Evolutionary conservation across 352 stramenopile genomes (phyloP).

Genomic region (Phytophthora pseudosyringae): DNA sequence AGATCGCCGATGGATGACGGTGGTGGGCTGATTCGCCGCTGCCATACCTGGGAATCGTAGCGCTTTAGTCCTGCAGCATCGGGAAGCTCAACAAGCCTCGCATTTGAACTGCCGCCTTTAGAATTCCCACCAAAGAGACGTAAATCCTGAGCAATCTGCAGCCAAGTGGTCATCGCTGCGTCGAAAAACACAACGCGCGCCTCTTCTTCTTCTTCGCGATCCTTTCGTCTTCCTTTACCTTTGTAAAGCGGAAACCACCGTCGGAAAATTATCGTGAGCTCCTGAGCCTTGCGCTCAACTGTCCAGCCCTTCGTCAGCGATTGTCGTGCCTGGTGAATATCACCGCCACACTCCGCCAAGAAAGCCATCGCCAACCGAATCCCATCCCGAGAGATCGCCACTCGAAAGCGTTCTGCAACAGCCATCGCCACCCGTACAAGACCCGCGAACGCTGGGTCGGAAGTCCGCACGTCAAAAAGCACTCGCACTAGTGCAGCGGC

Average conservation of each 20-base stretch:
- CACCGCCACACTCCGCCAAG: slow-evolving; percentile 39
- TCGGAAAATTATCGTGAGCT: slow-evolving; percentile 55
- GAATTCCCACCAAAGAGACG: slow-evolving; percentile 35
- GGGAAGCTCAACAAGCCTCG: slow-evolving; percentile 4
- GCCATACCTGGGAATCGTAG: slow-evolving; percentile 76
- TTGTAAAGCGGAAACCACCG: slow-evolving; percentile 54
- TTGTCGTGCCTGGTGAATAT: slow-evolving; percentile 42
- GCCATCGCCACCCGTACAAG: slow-evolving; percentile 67
- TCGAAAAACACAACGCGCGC: slow-evolving; percentile 68
- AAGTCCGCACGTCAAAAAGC: slow-evolving; percentile 63
- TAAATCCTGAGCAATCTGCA: slow-evolving; percentile 62
- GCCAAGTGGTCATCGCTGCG: slow-evolving; percentile 61
- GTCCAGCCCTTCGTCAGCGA: slow-evolving; percentile 42
- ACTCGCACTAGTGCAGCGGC: slow-evolving; percentile 65
- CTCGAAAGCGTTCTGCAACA: slow-evolving; percentile 55
- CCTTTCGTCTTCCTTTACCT: not conserved
- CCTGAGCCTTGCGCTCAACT: slow-evolving; percentile 47
- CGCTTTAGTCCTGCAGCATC: slow-evolving; percentile 47
- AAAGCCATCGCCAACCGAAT: slow-evolving; percentile 51
- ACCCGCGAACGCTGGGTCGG: slow-evolving; percentile 63
- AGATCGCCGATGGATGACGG: slow-evolving; percentile 63
- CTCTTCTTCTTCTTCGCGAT: slow-evolving; percentile 21
- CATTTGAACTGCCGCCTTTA: not conserved
- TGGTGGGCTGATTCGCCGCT: slow-evolving; percentile 56
- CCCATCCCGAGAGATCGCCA: slow-evolving; percentile 45